phyloP scores from a whole-genome alignment of 1,284 basidiomycete genomes.

The Sporisorium exsertum region DNA sequence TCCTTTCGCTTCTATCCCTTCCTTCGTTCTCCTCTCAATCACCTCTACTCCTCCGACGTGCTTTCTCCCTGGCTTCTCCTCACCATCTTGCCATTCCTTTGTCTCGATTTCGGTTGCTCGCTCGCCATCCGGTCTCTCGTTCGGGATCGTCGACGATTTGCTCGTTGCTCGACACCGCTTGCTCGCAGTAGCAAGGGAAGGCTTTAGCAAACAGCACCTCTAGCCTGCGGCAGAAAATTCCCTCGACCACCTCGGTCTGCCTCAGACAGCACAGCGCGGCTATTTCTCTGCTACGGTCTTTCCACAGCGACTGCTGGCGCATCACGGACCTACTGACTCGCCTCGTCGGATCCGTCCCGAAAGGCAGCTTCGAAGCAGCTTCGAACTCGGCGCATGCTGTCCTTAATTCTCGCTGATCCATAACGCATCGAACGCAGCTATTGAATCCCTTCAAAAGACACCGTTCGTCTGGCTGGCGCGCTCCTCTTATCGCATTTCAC shows the following conservation, averaged over 20 bases:
- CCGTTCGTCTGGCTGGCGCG: not conserved
- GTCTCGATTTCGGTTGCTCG: not conserved
- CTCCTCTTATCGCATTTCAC: not conserved
- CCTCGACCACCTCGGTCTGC: not conserved
- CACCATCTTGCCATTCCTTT: constrained; percentile 8
- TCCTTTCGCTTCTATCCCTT: not conserved
- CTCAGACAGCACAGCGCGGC: not conserved
- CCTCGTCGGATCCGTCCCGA: not conserved
- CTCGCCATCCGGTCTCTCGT: not conserved
- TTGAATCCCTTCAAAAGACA: not conserved
- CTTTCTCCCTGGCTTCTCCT: too few relatives aligned
- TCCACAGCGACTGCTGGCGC: not conserved
- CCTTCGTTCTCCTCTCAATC: not conserved
- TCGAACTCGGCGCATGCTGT: not conserved
- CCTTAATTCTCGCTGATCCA: not conserved
- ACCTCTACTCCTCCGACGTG: too few relatives aligned
- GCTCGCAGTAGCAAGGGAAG: not conserved
- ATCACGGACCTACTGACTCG: not conserved
- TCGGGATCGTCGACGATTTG: not conserved
- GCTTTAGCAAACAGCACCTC: not conserved
- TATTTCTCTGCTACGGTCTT: not conserved
- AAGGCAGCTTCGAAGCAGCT: not conserved
- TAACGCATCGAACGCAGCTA: not conserved
- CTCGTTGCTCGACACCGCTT: not conserved
- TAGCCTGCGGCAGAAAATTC: too few relatives aligned